phyloP scores from a whole-genome alignment of 164 flowering plant genomes.

The Vitis cinerea region DNA sequence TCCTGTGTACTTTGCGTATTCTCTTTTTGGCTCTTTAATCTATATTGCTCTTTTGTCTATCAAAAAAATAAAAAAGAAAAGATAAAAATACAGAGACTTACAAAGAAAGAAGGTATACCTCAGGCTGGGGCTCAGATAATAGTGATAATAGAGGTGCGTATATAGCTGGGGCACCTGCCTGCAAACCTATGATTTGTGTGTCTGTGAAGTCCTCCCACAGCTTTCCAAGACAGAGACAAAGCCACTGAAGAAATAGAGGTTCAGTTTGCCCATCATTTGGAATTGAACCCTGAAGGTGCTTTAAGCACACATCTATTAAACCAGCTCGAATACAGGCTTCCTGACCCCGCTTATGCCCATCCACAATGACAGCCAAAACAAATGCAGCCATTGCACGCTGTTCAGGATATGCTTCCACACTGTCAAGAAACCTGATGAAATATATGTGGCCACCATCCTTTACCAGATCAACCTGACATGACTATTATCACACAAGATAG shows the following conservation, averaged over 20 bases:
- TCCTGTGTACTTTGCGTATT: too few species aligned
- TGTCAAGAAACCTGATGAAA: slow-evolving; percentile 91
- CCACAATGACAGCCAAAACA: slow-evolving; percentile 94
- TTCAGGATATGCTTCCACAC: slow-evolving; percentile 88
- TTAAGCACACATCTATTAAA: slow-evolving; percentile 77
- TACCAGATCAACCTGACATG: slow-evolving; percentile 97
- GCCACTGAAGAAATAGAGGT: slow-evolving; percentile 92
- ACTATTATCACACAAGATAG: slow-evolving; percentile 45
- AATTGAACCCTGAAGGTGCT: slow-evolving; percentile 64
- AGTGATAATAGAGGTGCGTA: slow-evolving; percentile 58
- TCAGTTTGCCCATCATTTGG: slow-evolving; percentile 72
- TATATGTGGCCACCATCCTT: slow-evolving; percentile 97
- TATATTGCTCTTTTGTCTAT: too few species aligned
- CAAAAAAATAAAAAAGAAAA: too few species aligned
- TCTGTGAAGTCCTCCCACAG: slow-evolving; percentile 90
- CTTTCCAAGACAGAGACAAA: slow-evolving; percentile 93
- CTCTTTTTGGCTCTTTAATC: too few species aligned
- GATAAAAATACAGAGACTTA: too few species aligned
- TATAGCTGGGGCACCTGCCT: slow-evolving; percentile 69
- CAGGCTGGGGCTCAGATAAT: slow-evolving; percentile 88
- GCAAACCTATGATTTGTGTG: slow-evolving; percentile 75
- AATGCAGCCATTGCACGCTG: slow-evolving; percentile 99
- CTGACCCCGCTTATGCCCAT: slow-evolving; percentile 88
- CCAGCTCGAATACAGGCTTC: slow-evolving; percentile 85
- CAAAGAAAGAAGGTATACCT: slow-evolving; percentile 43